These are phyloP conservation scores for Coprinellus micaceus DNA, from an alignment of 768 basidiomycete species.

Conservation along the genomic window DNA sequence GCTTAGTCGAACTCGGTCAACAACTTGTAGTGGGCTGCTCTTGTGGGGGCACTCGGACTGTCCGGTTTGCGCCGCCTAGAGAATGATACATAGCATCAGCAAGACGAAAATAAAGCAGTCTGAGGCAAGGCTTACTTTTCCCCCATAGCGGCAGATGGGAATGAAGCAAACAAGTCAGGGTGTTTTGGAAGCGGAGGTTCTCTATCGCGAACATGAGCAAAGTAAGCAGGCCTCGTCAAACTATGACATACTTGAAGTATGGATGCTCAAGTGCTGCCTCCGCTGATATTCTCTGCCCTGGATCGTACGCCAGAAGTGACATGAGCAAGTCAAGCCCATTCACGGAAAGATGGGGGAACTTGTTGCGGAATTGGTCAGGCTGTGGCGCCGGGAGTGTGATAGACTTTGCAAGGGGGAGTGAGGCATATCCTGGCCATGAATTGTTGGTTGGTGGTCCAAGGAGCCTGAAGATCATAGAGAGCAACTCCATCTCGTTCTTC, in stretches of 20 bases:
- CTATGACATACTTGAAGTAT: slow-evolving; percentile 72
- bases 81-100: slow-evolving; percentile 7
- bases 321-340: slow-evolving; percentile 84
- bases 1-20: slow-evolving; percentile 59
- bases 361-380: slow-evolving; percentile 73
- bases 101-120: not conserved
- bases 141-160: slow-evolving; percentile 93
- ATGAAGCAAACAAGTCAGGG: slow-evolving; percentile 91
- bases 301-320: slow-evolving; percentile 85
- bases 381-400: slow-evolving; percentile 74
- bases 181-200: slow-evolving; percentile 96
- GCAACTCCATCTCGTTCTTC: slow-evolving; percentile 89
- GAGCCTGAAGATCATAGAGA: slow-evolving; percentile 92
- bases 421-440: slow-evolving; percentile 82
- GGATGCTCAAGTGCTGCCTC: slow-evolving; percentile 88
- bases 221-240: not conserved
- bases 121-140: slow-evolving; percentile 64
- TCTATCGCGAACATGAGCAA: slow-evolving; percentile 33
- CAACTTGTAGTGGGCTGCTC: slow-evolving; percentile 65
- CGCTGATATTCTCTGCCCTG: slow-evolving; percentile 78
- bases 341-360: slow-evolving; percentile 79
- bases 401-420: slow-evolving; percentile 77
- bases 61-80: slow-evolving; percentile 70
- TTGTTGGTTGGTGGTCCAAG: slow-evolving; percentile 87
- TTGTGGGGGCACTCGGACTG: slow-evolving; percentile 76